Base-by-base conservation (phyloP, 371 early-diverging fungal genomes). In the Syncephalastrum sp. region DNA sequence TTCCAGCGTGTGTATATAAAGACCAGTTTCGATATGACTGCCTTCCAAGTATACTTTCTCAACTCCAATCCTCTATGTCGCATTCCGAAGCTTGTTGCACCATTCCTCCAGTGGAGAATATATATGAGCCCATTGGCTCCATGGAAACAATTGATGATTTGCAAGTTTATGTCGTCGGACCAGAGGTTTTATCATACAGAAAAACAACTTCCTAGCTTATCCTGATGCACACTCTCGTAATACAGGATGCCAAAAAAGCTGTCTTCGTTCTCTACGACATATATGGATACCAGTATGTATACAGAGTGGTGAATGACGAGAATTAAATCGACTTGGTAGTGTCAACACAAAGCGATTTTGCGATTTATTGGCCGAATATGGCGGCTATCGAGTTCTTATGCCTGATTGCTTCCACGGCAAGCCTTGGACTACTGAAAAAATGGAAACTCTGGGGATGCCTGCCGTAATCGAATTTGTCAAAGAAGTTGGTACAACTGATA, bases 331-430 rank as follows among this genome's bases (percentile, higher is more conserved):
- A 45, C 1, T 16, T 13, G 5, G 0, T 29, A 65, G 66, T 24
- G 64, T 69, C 42, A 84, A 86, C 50, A 77, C 84, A 17, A 65
- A 75, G 49, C 89, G 88, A 63, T 83, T 85, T 50, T 74, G 78
- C 58, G 90, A 90, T 66, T 70, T 83, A 23, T 79, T 90, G 27
- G 81, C 81, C 46, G 67, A 75, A 12, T 51, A 74, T 16, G 61
- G 67, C 48, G 82, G 83, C 8, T 87, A 77, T 74, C 78, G 70
- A 45, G 88, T 88, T 3, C 74, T 82, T 16, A 72, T 88, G 65
- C 89, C 90, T 41, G 87, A 88, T 55, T 76, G 87, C 51, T 78
- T 87, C 57, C 79, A 68, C 48, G 82, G 83, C 15, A 67, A 79
- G 41, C 74, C 79, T 42, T 72, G 70, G 27, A 24, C 27, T 4